Percentiles rank a stretch among this genome's conserved stretches.
Conservation (phyloP, 2,329 filamentous ascomycete species). For the Fusarium transvaalense region DNA sequence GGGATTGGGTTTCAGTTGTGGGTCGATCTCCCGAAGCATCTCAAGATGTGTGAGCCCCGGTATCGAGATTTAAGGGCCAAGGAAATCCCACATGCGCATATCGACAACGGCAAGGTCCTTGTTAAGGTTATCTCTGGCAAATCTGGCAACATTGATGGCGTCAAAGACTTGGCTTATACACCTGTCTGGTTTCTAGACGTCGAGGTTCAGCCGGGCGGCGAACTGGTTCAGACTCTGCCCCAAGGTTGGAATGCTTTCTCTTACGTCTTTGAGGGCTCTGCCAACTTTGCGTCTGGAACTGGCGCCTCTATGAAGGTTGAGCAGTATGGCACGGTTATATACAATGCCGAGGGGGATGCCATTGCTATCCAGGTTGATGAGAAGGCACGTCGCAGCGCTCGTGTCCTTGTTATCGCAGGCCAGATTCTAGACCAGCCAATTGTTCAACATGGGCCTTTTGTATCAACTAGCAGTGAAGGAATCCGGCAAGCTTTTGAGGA, state of each 20-base stretch:
- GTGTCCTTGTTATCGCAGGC: conserved; percentile 7
- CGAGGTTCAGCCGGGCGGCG: conserved; percentile 10
- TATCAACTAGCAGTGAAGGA: conserved; percentile 3
- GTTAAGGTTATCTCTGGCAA: conserved; percentile 12
- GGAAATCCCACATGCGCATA: not conserved
- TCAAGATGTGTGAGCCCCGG: conserved; percentile 11
- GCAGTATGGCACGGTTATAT: not conserved
- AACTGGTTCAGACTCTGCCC: not conserved
- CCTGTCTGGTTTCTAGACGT: conserved; percentile 14
- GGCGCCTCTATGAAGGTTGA: not conserved
- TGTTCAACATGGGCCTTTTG: conserved; percentile 14
- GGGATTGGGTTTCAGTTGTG: conserved; percentile 9
- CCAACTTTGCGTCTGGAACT: not conserved
- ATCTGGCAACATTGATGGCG: conserved; percentile 1
- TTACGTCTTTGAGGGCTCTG: conserved; percentile 6
- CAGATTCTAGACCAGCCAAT: conserved; percentile 10
- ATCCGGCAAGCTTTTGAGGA: conserved; percentile 12
- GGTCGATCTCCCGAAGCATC: conserved; percentile 12
- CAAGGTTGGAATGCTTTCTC: conserved; percentile 16
- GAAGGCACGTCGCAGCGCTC: not conserved
- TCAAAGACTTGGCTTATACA: conserved; percentile 8
- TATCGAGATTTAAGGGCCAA: conserved; percentile 12
- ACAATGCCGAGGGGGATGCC: not conserved
- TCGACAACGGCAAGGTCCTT: conserved; percentile 3
- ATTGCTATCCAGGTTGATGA: not conserved